Evolutionary conservation across 371 early-diverging fungal genomes (phyloP).

Genomic region (Lichtheimia hyalospora): DNA sequence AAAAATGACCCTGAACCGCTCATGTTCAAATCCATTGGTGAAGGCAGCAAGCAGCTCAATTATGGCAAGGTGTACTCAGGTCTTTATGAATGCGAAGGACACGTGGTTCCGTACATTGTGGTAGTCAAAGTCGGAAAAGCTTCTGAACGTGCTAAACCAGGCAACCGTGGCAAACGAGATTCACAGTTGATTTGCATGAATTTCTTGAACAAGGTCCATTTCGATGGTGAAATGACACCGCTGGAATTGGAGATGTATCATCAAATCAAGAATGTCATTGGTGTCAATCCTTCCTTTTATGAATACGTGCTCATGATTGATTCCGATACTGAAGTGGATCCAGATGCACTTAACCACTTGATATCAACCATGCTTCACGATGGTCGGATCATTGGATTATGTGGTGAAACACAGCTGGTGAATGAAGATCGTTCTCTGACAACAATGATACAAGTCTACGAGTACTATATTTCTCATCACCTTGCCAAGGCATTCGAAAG

Average conservation of each 20-base stretch:
- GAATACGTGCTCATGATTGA: conserved; percentile 96
- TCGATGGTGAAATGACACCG: conserved; percentile 88
- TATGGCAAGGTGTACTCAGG: conserved; percentile 98
- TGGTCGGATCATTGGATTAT: conserved; percentile 87
- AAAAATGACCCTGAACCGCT: conserved; percentile 88
- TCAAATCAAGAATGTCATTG: conserved; percentile 91
- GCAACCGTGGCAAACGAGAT: conserved; percentile 99
- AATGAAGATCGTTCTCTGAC: conserved; percentile 91
- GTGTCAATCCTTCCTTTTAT: conserved; percentile 84
- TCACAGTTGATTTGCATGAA: conserved; percentile 99
- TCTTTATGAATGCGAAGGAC: conserved; percentile 88
- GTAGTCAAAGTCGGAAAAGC: conserved; percentile 93
- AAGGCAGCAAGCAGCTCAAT: conserved; percentile 90
- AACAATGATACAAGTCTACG: conserved; percentile 98
- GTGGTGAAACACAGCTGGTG: conserved; percentile 90
- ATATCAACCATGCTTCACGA: conserved; percentile 89
- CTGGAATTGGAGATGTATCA: conserved; percentile 92
- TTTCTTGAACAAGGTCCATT: conserved; percentile 97
- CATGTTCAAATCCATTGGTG: conserved; percentile 91
- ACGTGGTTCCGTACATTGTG: conserved; percentile 92
- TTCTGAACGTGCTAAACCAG: conserved; percentile 79
- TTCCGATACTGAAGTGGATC: conserved; percentile 90
- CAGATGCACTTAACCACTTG: conserved; percentile 85
- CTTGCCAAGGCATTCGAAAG: conserved; percentile 98
- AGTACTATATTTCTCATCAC: conserved; percentile 99